Base-by-base conservation (phyloP, 2,329 filamentous ascomycete species). In the Xylariaceae sp. region DNA sequence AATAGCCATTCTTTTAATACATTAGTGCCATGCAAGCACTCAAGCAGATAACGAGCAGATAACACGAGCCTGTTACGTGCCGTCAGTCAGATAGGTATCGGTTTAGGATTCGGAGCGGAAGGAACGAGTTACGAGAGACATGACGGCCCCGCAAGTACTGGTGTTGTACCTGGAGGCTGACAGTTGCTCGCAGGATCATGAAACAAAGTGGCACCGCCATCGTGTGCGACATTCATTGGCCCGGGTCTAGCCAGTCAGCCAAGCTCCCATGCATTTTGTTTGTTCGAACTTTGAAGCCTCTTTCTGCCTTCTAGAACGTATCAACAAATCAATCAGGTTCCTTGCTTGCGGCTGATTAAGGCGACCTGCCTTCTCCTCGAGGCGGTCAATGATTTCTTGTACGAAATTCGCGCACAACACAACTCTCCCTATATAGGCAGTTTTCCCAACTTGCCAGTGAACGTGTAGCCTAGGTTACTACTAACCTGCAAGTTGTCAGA, bases 191-290 rank as follows among this genome's bases (percentile, higher is more conserved):
- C 48, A 44, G 41, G 51, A 37, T 41, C 34, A 46, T 53, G 52
- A 55, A 54, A 54, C 52, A 41, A n/a, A n/a, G 36, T 36, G 33
- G 31, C 26, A 40, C 28, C 37, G 37, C 32, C 31, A 29, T 54
- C 50, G 52, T 55, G 51, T 54, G 47, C 40, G 18, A 24, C 37
- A 37, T 44, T 36, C 14, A 55, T 54, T 55, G 52, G 52, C 36
- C 42, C 35, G 36, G 23, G 14, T 9, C 18, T 28, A n/a, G n/a
- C 26, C 26, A 28, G n/a, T 36, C 16, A n/a, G n/a, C 21, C 23
- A 33, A n/a, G 21, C 12, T 24, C 39, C 35, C 36, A 11, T 24
- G 21, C 21, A 34, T 33, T 40, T 31, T 15, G 27, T 11, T 40
- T 32, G 9, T 46, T 46, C 43, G 30, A 19, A 19, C 27, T 37